Conservation (phyloP, 495 filamentous ascomycete genomes). For the Physcia stellaris region DNA sequence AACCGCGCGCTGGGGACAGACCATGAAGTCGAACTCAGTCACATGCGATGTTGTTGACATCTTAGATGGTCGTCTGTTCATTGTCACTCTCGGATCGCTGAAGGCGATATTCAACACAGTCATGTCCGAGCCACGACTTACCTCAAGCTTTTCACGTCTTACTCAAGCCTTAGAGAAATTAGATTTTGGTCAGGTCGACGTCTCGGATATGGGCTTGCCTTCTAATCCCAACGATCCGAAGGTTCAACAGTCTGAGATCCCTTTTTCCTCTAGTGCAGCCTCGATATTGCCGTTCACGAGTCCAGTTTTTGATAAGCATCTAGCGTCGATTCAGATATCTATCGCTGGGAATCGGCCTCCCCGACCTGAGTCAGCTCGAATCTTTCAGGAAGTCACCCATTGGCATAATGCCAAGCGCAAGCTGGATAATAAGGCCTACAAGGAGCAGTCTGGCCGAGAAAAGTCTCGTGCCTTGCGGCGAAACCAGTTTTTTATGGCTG, state of each 20-base stretch:
- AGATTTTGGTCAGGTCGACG: no score
- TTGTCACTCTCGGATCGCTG: no score
- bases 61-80: constrained; percentile 51
- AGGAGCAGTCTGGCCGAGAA: constrained; percentile 13
- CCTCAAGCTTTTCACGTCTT: no score
- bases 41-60: constrained; percentile 43
- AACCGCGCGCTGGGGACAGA: constrained; percentile 7
- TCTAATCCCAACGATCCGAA: no score
- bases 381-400: constrained; percentile 47
- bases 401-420: constrained; percentile 49
- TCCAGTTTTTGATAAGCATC: constrained; percentile 41
- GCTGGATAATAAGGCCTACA: constrained; percentile 27
- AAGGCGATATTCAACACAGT: background rate
- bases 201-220: no score
- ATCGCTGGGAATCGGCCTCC: constrained; percentile 15
- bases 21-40: constrained; percentile 6
- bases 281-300: constrained; percentile 48
- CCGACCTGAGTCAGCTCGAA: constrained; percentile 12
- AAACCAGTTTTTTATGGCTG: constrained; percentile 42
- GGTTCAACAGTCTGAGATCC: no score
- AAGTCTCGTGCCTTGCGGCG: constrained; percentile 21
- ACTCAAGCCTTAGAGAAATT: no score
- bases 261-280: no score
- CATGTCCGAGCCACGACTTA: background rate
- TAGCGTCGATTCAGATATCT: constrained; percentile 36